These are phyloP conservation scores for Ustilaginoidea virens DNA, from an alignment of 2,329 filamentous ascomycete species.

Conservation along the genomic window DNA sequence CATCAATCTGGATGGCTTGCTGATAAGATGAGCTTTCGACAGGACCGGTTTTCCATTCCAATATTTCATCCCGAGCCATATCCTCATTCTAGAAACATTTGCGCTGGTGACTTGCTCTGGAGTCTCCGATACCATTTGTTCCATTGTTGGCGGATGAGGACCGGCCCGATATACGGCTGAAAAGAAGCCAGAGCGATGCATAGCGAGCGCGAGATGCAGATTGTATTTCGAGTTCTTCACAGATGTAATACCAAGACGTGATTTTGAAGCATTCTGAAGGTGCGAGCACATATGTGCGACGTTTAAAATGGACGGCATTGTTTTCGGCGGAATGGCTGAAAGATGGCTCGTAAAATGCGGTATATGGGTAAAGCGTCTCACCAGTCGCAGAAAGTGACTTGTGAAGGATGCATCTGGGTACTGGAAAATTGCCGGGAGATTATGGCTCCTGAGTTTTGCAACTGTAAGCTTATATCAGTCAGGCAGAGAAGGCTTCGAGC, in stretches of 20 bases:
- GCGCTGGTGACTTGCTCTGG: conserved; percentile 45
- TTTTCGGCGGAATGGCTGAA: too few species aligned
- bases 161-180: conserved; percentile 62
- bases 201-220: conserved; percentile 55
- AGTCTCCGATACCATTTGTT: conserved; percentile 26
- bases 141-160: conserved; percentile 33
- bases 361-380: too few species aligned
- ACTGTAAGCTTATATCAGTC: too few species aligned
- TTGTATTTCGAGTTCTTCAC: conserved; percentile 70
- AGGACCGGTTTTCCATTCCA: conserved; percentile 71
- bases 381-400: too few species aligned
- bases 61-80: conserved; percentile 90
- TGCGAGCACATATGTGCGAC: conserved; percentile 76
- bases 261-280: conserved; percentile 75
- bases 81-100: conserved; percentile 58
- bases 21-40: conserved; percentile 47
- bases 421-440: too few species aligned
- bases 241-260: conserved; percentile 72
- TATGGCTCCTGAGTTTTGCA: too few species aligned
- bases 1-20: conserved; percentile 59
- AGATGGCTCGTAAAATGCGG: too few species aligned
- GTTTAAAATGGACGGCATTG: conserved; percentile 42
- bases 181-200: conserved; percentile 73
- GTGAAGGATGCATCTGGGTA: too few species aligned
- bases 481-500: too few species aligned